phyloP scores from a whole-genome alignment of 352 stramenopile genomes.

The Globisporangium nunn region DNA sequence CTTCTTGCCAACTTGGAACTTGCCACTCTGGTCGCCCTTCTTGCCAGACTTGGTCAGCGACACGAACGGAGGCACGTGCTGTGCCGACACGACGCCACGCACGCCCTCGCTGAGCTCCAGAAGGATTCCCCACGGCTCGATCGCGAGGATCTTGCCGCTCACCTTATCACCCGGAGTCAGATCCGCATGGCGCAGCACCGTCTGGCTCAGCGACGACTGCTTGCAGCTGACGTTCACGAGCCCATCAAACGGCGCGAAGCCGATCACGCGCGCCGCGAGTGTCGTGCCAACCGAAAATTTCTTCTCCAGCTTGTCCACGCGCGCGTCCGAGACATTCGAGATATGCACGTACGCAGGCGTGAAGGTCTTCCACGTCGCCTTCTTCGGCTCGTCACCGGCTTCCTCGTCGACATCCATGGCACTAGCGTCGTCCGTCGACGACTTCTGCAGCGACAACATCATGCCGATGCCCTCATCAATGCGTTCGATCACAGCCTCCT shows the following conservation, averaged over 20 bases:
- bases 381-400: constrained; percentile 17
- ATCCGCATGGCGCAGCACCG: constrained; percentile 75
- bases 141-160: constrained; percentile 70
- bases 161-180: constrained; percentile 68
- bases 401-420: constrained; percentile 48
- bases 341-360: constrained; percentile 85
- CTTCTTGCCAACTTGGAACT: constrained; percentile 74
- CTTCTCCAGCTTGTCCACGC: constrained; percentile 86
- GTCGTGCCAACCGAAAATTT: constrained; percentile 58
- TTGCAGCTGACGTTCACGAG: constrained; percentile 83
- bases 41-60: constrained; percentile 52
- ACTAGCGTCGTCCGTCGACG: constrained; percentile 20
- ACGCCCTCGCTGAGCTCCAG: constrained; percentile 84
- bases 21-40: constrained; percentile 51
- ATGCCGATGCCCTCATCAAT: constrained; percentile 85
- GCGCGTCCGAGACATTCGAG: constrained; percentile 74
- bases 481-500: constrained; percentile 63
- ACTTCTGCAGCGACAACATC: constrained; percentile 66
- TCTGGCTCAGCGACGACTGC: constrained; percentile 62
- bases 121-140: constrained; percentile 80
- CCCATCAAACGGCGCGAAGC: constrained; percentile 81
- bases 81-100: constrained; percentile 55
- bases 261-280: constrained; percentile 71
- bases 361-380: constrained; percentile 76
- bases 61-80: constrained; percentile 77